Base-by-base conservation (phyloP, 495 filamentous ascomycete genomes). In the Tuber borchii region DNA sequence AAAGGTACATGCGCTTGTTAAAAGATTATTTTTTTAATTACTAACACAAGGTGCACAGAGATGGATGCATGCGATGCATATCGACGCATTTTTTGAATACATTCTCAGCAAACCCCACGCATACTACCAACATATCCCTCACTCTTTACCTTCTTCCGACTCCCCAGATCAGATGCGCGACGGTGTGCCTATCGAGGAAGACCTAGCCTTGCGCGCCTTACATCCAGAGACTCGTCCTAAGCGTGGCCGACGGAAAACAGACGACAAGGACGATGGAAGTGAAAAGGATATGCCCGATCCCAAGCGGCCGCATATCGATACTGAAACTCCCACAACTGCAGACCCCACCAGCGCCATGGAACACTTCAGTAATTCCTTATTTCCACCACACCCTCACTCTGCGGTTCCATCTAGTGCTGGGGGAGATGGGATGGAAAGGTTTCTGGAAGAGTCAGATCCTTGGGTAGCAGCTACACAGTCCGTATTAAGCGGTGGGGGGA, bases 21-120 rank as follows among this genome's bases (percentile, higher is more conserved):
- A 14, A n/a, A n/a, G 42, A 71, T 73, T 26, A 12, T 65, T 65
- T 70, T 69, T 71, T 48, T 72, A 65, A 78, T 76, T 20, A 16
- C 44, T 26, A 65, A 65, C 56, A 34, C 56, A 65, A 65, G 26
- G 26, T 65, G 31, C 48, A 76, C 76, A 97, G 92, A 89, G 95
- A 75, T 99, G 95, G 95, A 95, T 99, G 93, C 93, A 93, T 81
- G 95, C 95, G 1, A 97, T 97, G 93, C 95, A 97, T 82, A 89
- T 99, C 34, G 94, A 97, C 87, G 92, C 94, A 26, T 99, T 97
- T 83, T 97, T 97, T 83, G 93, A 97, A 81, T 97, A 93, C 82
- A 88, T 95, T 17, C 87, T 94, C 46, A 89, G 90, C 46, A 93
- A 95, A 73, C 87, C 88, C 22, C 93, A 97, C 84, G 78, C 87